These are phyloP conservation scores for Leccinellum luteum DNA, from an alignment of 768 basidiomycete species.

Conservation along the genomic window DNA sequence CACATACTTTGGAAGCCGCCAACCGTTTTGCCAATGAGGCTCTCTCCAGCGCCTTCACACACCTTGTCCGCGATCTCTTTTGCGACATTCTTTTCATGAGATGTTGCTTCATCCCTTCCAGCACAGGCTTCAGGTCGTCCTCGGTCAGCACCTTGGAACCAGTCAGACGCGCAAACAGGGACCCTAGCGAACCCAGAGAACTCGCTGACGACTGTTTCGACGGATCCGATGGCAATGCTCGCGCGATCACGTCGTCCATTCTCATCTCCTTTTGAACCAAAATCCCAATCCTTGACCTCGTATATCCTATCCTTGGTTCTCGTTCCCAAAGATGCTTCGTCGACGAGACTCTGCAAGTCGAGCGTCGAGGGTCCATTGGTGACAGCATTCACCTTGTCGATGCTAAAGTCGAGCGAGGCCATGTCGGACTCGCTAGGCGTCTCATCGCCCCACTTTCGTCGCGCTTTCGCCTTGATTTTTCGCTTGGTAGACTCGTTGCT, in stretches of 20 bases:
- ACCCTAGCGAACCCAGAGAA: constrained; percentile 65
- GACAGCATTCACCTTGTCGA: constrained; percentile 46
- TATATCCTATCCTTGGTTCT: constrained; percentile 71
- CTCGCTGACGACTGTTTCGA: constrained; percentile 35
- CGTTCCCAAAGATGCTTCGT: constrained; percentile 72
- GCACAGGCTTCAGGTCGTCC: constrained; percentile 80
- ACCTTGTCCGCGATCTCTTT: constrained; percentile 93
- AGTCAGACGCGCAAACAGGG: constrained; percentile 81
- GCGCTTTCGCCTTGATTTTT: constrained; percentile 68
- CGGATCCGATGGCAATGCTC: constrained; percentile 49
- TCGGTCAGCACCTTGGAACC: constrained; percentile 81
- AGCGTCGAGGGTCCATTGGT: constrained; percentile 33
- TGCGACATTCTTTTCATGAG: constrained; percentile 99
- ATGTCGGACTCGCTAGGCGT: constrained; percentile 83
- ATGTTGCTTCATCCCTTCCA: constrained; percentile 95
- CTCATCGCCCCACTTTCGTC: constrained; percentile 92
- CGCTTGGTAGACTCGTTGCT: constrained; percentile 62
- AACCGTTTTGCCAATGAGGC: constrained; percentile 86
- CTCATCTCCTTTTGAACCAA: constrained; percentile 43
- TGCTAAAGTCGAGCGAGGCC: constrained; percentile 88
- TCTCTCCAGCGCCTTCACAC: constrained; percentile 90
- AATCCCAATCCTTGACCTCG: constrained; percentile 85
- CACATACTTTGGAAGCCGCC: constrained; percentile 83
- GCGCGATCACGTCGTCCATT: constrained; percentile 56
- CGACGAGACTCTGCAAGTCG: constrained; percentile 63